Evolutionary conservation across 352 stramenopile genomes (phyloP).

Genomic region (Phytophthora ramorum): DNA sequence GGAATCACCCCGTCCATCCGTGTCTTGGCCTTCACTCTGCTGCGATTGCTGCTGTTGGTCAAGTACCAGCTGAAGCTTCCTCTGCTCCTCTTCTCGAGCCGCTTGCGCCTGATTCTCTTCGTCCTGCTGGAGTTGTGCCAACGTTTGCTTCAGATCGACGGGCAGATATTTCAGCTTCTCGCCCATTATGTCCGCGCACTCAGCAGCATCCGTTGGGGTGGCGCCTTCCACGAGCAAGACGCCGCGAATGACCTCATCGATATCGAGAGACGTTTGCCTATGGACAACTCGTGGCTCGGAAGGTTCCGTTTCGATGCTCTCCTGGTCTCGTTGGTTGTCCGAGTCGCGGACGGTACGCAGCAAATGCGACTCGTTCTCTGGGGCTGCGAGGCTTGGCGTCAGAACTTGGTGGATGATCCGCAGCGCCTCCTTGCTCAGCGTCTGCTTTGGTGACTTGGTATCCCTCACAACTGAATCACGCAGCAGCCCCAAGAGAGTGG

Average conservation of each 20-base stretch:
- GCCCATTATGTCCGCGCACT: constrained; percentile 46
- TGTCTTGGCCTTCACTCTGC: constrained; percentile 22
- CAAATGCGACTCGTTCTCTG: constrained; percentile 1
- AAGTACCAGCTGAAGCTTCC: constrained; percentile 4
- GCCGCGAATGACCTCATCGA: constrained; percentile 59
- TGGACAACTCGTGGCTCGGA: constrained; percentile 23
- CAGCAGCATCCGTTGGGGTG: constrained; percentile 38
- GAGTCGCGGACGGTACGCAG: not conserved
- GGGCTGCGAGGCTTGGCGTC: constrained; percentile 8
- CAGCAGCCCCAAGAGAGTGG: constrained; percentile 49
- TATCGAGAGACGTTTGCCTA: constrained; percentile 27
- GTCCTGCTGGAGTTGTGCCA: constrained; percentile 29
- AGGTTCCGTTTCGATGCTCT: constrained; percentile 14
- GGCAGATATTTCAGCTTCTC: constrained; percentile 55
- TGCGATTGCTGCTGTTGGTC: constrained; percentile 16
- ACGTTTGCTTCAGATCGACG: constrained; percentile 43
- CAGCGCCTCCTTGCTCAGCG: constrained; percentile 61
- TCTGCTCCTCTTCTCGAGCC: constrained; percentile 23
- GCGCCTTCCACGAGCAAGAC: constrained; percentile 57
- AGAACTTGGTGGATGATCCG: constrained; percentile 38
- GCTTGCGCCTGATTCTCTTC: constrained; percentile 25
- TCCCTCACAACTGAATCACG: constrained; percentile 58
- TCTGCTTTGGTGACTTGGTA: constrained; percentile 67
- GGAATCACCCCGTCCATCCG: constrained; percentile 16
- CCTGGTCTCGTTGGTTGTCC: constrained; percentile 8